Conservation (phyloP, 148 eudicot species). For the Nyssa sinensis region DNA sequence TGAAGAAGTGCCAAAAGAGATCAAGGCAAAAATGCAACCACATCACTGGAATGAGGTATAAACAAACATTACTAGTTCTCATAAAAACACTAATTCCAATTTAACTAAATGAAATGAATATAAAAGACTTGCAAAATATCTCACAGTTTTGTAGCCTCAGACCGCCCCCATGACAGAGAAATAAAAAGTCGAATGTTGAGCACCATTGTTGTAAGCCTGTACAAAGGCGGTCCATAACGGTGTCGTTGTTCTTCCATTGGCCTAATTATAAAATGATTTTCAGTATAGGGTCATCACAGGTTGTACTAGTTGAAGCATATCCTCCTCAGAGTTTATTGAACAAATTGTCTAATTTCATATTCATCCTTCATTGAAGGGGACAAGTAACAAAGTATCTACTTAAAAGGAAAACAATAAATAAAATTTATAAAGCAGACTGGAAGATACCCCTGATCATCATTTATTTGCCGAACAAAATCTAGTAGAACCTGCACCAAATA, state of each 20-base stretch:
- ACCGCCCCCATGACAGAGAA: slow-evolving; percentile 57
- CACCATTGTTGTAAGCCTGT: slow-evolving; percentile 86
- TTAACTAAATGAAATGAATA: slow-evolving; percentile 9
- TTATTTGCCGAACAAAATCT: slow-evolving; percentile 86
- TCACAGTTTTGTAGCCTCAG: slow-evolving; percentile 69
- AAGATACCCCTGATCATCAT: slow-evolving; percentile 94
- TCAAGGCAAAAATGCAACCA: not conserved
- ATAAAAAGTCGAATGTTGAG: slow-evolving; percentile 64
- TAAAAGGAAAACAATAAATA: not conserved
- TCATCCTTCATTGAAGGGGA: not conserved
- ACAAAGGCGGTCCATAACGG: slow-evolving; percentile 96
- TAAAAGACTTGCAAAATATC: slow-evolving; percentile 23
- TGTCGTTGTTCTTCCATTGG: slow-evolving; percentile 99
- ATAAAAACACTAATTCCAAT: not conserved
- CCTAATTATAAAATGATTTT: slow-evolving; percentile 36
- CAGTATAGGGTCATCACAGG: not conserved
- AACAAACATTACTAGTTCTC: slow-evolving; percentile 1
- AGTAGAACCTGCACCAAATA: slow-evolving; percentile 72
- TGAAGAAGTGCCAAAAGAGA: slow-evolving; percentile 12
- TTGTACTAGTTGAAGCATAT: slow-evolving; percentile 8
- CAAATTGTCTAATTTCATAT: slow-evolving; percentile 1
- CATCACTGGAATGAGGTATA: slow-evolving; percentile 6
- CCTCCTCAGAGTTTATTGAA: not conserved
- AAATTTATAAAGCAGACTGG: not conserved
- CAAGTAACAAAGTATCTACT: not conserved